Percentiles rank a stretch among this genome's conserved stretches.
Evolutionary conservation across 1,139 yeast genomes (phyloP).

Genomic region (Blastobotrys elegans): DNA sequence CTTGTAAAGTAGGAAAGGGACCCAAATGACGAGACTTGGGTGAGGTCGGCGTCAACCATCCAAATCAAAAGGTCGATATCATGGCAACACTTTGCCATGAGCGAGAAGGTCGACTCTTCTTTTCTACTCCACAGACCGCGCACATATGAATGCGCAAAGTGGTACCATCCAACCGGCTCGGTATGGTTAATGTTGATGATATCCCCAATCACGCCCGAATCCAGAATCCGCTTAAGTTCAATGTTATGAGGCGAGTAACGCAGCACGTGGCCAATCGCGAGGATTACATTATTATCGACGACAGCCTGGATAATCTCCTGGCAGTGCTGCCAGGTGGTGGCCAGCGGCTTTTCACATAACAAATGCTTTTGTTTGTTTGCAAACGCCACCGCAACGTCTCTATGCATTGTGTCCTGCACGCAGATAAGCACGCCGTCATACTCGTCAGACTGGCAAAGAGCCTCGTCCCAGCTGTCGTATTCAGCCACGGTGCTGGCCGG

Average conservation of each 20-base stretch:
- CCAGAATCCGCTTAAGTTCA: constrained; percentile 24
- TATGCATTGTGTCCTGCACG: constrained; percentile 27
- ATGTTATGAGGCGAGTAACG: constrained; percentile 30
- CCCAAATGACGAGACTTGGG: constrained; percentile 26
- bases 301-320: constrained; percentile 25
- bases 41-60: constrained; percentile 25
- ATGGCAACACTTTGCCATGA: constrained; percentile 32
- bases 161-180: constrained; percentile 31
- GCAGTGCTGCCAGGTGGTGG: constrained; percentile 26
- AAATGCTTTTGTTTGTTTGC: constrained; percentile 26
- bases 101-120: constrained; percentile 24
- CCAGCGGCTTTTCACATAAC: constrained; percentile 30
- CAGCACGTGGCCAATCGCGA: constrained; percentile 30
- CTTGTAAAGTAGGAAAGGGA: constrained; percentile 23
- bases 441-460: constrained; percentile 18
- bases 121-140: constrained; percentile 29
- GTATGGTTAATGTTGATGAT: constrained; percentile 29
- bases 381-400: constrained; percentile 27
- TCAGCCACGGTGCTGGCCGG: constrained; percentile 14
- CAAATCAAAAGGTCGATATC: constrained; percentile 29
- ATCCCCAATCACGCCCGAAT: constrained; percentile 25
- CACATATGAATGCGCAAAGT: constrained; percentile 32
- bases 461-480: constrained; percentile 22
- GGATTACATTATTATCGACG: constrained; percentile 22
- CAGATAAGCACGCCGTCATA: constrained; percentile 26